Evolutionary conservation across 1,139 yeast species (phyloP), one percentile per base, ranked within the genome.

Genomic region (Casaregolazyma lundiana): DNA sequence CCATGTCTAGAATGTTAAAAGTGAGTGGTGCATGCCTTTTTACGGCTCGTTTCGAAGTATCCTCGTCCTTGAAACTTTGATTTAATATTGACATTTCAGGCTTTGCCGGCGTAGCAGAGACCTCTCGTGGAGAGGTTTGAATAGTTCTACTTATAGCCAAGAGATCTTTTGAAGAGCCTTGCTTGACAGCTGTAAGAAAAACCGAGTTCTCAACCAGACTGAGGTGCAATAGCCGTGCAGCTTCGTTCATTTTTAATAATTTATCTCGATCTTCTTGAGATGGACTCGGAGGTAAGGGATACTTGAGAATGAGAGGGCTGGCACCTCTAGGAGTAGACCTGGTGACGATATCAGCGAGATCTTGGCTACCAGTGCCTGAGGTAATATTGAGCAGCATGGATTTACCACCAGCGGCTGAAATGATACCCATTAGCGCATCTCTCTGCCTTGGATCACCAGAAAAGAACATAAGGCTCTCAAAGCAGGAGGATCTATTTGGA

Each of bases 401-500:
- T 26, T 42, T 36, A 9, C 44, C 44, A 16, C 44, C 44, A 1
- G 58, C 62, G n/a, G 57, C 50, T 13, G 49, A 46, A 9, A 63
- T 50, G 1, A 54, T 48, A 0, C 53, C 50, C 29, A 47, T 29
- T 41, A 62, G 38, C 1, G 56, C 52, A 8, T 49, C 55, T n/a
- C 47, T 47, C 38, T 53, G 59, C 9, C 40, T 40, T 3, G 37
- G 22, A 13, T 53, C 52, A 6, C 48, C 26, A 30, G 53, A 50
- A 6, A 51, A 42, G 34, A 64, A 54, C 8, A 46, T 29, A 21
- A 49, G 38, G 9, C 54, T 55, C 2, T 46, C 43, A 22, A 64
- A 50, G 19, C 61, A 48, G 0, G 37, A 40, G 3, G 18, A 21
- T 4, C 68, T 55, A 1, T 15, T 42, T 1, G 48, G 32, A 32